phyloP scores from a whole-genome alignment of 2,329 filamentous ascomycete genomes.

The Rutstroemia sp. region DNA sequence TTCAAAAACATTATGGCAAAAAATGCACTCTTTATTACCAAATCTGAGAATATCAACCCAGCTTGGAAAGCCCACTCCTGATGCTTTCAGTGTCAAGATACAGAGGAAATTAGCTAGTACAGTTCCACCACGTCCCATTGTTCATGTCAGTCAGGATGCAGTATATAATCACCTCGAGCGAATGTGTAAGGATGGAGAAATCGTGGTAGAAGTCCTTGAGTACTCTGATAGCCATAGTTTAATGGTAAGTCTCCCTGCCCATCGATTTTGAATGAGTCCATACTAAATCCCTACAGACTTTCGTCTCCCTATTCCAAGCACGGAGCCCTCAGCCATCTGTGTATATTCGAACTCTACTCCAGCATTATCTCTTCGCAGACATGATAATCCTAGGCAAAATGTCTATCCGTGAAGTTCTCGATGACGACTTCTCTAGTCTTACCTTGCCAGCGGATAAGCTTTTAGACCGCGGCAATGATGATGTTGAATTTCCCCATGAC shows the following conservation, averaged over 20 bases:
- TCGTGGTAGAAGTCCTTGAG: constrained; percentile 59
- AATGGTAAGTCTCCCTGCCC: constrained; percentile 44
- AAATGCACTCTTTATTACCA: constrained; percentile 39
- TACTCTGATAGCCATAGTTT: constrained; percentile 63
- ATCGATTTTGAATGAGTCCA: neutral
- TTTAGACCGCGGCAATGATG: constrained; percentile 66
- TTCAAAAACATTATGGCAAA: constrained; percentile 36
- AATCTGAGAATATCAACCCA: constrained; percentile 51
- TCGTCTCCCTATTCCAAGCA: constrained; percentile 66
- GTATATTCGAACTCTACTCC: constrained; percentile 73
- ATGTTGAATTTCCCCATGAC: constrained; percentile 67
- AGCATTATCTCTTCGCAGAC: constrained; percentile 67
- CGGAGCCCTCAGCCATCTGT: constrained; percentile 76
- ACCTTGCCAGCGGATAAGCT: constrained; percentile 66
- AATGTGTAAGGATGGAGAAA: constrained; percentile 64
- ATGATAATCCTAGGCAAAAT: constrained; percentile 61
- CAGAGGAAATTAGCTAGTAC: constrained; percentile 90
- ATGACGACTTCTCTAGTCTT: constrained; percentile 72
- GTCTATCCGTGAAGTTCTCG: constrained; percentile 67
- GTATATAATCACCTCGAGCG: constrained; percentile 62
- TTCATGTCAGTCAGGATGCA: constrained; percentile 65
- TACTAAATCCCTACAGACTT: constrained; percentile 44
- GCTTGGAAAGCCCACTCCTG: constrained; percentile 58
- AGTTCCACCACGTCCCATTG: constrained; percentile 85
- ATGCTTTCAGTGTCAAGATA: constrained; percentile 84